A percentile compares a stretch with the other conserved stretches of the same genome.
Evolutionary conservation across 2,329 filamentous ascomycete species (phyloP).

Genomic region (Xylariaceae sp.): DNA sequence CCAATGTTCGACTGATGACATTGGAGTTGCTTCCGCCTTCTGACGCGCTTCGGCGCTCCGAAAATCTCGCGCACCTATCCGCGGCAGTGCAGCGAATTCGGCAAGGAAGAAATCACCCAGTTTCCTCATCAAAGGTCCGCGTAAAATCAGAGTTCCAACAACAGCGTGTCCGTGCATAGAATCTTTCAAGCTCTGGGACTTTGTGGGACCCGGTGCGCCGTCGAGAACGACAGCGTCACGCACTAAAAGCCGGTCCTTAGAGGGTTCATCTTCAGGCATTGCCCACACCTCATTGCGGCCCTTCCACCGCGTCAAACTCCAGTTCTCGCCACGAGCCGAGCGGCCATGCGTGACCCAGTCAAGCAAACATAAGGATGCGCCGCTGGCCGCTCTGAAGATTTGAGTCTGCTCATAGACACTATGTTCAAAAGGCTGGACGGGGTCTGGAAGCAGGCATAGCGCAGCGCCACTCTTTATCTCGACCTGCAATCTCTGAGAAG

Average conservation of each 20-base stretch:
- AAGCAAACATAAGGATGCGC: constrained; percentile 68
- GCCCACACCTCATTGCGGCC: constrained; percentile 87
- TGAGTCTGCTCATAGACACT: constrained; percentile 85
- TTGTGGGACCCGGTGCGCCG: constrained; percentile 38
- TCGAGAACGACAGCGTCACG: constrained; percentile 79
- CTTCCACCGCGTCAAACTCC: constrained; percentile 75
- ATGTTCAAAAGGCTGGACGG: constrained; percentile 82
- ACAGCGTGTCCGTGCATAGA: constrained; percentile 74
- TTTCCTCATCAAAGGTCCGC: constrained; percentile 63
- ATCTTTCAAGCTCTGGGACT: constrained; percentile 41
- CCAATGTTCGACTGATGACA: constrained; percentile 46
- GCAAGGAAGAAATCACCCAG: constrained; percentile 71
- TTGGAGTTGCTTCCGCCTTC: constrained; percentile 34
- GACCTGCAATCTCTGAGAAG: constrained; percentile 53
- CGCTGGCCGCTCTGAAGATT: constrained; percentile 60
- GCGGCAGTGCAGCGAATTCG: constrained; percentile 73
- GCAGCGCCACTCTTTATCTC: constrained; percentile 46
- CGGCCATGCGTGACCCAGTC: constrained; percentile 95
- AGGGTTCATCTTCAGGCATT: constrained; percentile 25
- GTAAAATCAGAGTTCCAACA: constrained; percentile 80
- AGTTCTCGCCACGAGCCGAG: constrained; percentile 79
- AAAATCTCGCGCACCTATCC: constrained; percentile 81
- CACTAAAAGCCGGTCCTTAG: constrained; percentile 62
- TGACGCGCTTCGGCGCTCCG: constrained; percentile 42
- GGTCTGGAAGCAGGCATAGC: constrained; percentile 76